Conservation (phyloP, 1,139 yeast species). For the Candida sojae region DNA sequence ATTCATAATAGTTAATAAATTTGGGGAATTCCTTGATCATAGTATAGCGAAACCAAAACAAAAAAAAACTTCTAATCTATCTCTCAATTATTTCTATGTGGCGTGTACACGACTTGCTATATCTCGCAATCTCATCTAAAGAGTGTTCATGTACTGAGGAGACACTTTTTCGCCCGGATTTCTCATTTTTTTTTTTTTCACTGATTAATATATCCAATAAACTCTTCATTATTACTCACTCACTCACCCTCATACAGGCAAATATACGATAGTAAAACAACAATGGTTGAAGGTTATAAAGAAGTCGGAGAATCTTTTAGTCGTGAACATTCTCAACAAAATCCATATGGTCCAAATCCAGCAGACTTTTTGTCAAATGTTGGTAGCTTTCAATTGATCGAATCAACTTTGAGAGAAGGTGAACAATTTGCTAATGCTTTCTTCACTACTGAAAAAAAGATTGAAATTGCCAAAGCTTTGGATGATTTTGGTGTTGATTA, state of each 20-base stretch:
- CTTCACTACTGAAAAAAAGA: constrained; percentile 92
- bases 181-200: too few relatives aligned
- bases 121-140: too few relatives aligned
- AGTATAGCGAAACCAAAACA: too few relatives aligned
- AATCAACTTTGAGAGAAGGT: constrained; percentile 96
- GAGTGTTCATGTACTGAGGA: too few relatives aligned
- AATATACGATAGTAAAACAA: not conserved
- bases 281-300: constrained; percentile 10
- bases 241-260: too few relatives aligned
- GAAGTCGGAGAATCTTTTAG: constrained; percentile 10
- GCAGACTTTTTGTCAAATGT: constrained; percentile 91
- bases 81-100: too few relatives aligned
- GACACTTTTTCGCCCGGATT: too few relatives aligned
- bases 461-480: constrained; percentile 94
- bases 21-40: too few relatives aligned
- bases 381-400: constrained; percentile 85
- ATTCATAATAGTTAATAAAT: too few relatives aligned
- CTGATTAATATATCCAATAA: too few relatives aligned
- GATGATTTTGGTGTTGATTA: constrained; percentile 98
- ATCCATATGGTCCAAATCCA: constrained; percentile 97
- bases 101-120: too few relatives aligned
- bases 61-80: too few relatives aligned
- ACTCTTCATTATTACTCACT: not conserved
- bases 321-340: constrained; percentile 21
- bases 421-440: constrained; percentile 98